Evolutionary conservation across 352 stramenopile species (phyloP).

Genomic region (Pythium folliculosum): DNA sequence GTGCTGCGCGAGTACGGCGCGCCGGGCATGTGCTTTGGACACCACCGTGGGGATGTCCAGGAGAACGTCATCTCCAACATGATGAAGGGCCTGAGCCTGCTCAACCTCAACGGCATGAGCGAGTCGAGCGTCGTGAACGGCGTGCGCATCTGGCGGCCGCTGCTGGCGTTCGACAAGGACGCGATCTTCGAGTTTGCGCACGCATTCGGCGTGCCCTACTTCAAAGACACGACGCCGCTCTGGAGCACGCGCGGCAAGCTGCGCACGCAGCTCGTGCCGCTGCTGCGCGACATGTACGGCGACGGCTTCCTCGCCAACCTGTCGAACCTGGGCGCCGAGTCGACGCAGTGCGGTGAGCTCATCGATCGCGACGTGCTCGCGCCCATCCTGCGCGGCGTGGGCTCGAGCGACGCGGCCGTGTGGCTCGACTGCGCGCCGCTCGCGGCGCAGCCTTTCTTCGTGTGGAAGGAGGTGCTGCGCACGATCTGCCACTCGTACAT

Average conservation of each 20-base stretch:
- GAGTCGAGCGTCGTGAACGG: conserved; percentile 73
- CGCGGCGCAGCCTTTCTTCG: conserved; percentile 66
- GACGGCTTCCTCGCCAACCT: conserved; percentile 84
- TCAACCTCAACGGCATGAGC: conserved; percentile 95
- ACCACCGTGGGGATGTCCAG: conserved; percentile 96
- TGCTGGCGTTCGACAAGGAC: conserved; percentile 94
- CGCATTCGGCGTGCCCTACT: conserved; percentile 95
- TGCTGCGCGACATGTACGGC: conserved; percentile 96
- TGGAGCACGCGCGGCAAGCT: conserved; percentile 98
- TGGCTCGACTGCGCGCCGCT: conserved; percentile 71
- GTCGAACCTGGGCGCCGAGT: conserved; percentile 77
- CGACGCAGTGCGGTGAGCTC: conserved; percentile 75
- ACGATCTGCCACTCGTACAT: conserved; percentile 78
- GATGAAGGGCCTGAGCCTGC: conserved; percentile 92
- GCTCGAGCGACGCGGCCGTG: conserved; percentile 60
- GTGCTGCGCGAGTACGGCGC: conserved; percentile 70
- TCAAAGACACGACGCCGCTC: conserved; percentile 96
- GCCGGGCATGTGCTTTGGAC: conserved; percentile 95
- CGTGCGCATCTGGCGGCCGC: conserved; percentile 90
- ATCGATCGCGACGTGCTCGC: conserved; percentile 55
- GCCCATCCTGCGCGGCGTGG: conserved; percentile 64
- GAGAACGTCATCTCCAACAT: conserved; percentile 99
- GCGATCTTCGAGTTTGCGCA: conserved; percentile 96
- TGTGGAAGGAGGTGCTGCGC: conserved; percentile 88
- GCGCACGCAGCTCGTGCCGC: conserved; percentile 92